phyloP scores from a whole-genome alignment of 106 monocot species.

The Dactylorhiza incarnata region DNA sequence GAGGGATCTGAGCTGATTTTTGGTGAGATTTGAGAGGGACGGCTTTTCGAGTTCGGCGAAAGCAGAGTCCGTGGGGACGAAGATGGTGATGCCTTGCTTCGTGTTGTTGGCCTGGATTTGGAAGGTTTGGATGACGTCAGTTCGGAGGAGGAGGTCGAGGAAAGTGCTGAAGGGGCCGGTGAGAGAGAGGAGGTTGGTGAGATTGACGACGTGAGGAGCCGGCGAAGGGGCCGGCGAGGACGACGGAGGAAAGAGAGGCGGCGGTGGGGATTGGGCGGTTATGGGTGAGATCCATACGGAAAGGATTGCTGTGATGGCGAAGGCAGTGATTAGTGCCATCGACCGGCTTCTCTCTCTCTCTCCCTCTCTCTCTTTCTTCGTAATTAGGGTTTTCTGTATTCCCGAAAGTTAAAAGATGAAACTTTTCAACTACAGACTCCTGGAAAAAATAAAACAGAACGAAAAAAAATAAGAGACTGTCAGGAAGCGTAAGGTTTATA shows the following conservation, averaged over 20 bases:
- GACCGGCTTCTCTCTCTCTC: no score
- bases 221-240: conserved; percentile 72
- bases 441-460: no score
- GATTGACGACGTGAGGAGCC: conserved; percentile 47
- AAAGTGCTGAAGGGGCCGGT: conserved; percentile 85
- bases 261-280: conserved; percentile 24
- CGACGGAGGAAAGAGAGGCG: conserved; percentile 9
- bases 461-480: no score
- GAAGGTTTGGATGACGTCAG: conserved; percentile 67
- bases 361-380: not conserved
- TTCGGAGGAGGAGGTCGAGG: conserved; percentile 59
- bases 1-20: conserved; percentile 71
- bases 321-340: conserved; percentile 26
- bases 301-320: conserved; percentile 23
- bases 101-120: conserved; percentile 88
- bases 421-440: no score
- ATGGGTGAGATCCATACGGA: conserved; percentile 20
- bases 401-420: conserved; percentile 5
- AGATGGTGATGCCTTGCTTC: conserved; percentile 77
- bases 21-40: conserved; percentile 61
- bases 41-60: conserved; percentile 60
- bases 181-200: conserved; percentile 54
- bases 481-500: no score
- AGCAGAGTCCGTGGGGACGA: conserved; percentile 73
- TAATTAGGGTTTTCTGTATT: not conserved